Conservation (phyloP, 352 stramenopile genomes). For the Albugo laibachii region DNA sequence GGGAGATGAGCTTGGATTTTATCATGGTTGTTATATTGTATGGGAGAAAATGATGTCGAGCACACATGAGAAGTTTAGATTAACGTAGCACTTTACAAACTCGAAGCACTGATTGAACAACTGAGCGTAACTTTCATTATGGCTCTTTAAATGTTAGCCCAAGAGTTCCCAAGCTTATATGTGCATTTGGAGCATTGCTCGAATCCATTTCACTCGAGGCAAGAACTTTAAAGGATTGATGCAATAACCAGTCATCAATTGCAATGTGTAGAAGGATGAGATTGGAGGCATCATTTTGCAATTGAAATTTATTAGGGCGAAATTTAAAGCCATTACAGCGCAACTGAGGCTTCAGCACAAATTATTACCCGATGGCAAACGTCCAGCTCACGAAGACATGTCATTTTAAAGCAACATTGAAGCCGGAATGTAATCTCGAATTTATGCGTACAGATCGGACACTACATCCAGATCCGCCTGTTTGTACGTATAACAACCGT, state of each 20-base stretch:
- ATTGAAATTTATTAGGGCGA: constrained; percentile 51
- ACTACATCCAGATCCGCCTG: too few relatives aligned
- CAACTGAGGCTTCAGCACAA: constrained; percentile 9
- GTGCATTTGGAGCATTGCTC: constrained; percentile 27
- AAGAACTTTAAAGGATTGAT: background rate
- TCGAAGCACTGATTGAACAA: background rate
- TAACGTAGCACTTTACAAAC: background rate
- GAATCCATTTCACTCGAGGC: constrained; percentile 51
- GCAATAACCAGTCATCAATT: background rate
- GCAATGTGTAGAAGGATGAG: constrained; percentile 33
- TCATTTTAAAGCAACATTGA: too few relatives aligned
- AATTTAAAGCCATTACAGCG: constrained; percentile 64
- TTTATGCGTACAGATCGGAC: too few relatives aligned
- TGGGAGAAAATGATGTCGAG: constrained; percentile 45
- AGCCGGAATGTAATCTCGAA: too few relatives aligned
- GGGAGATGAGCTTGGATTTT: constrained; percentile 65
- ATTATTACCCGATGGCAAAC: too few relatives aligned
- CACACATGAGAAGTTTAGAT: constrained; percentile 6
- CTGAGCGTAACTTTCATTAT: background rate
- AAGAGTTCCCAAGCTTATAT: constrained; percentile 35
- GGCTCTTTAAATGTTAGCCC: constrained; percentile 8
- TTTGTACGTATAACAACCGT: too few relatives aligned
- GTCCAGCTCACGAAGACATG: too few relatives aligned
- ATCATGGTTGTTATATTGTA: constrained; percentile 50
- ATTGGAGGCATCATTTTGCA: constrained; percentile 56